phyloP scores from a whole-genome alignment of 208 protist species.

The Wallacemonas sp. region DNA sequence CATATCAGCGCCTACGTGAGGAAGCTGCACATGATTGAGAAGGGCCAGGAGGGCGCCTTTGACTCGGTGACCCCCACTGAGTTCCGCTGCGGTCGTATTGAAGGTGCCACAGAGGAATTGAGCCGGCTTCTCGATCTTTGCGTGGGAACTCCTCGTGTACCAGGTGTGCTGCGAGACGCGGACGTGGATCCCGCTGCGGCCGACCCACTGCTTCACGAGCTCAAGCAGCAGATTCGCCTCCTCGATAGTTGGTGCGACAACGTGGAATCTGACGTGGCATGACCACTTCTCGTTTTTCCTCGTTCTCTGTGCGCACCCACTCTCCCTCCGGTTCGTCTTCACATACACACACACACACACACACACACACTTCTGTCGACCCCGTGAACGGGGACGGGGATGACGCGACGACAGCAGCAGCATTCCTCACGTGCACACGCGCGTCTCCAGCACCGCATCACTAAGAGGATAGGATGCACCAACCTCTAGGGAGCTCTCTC shows the following conservation, averaged over 20 bases:
- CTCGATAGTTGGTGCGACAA: slow-evolving; percentile 7
- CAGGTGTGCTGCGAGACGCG: background rate
- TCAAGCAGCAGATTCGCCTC: background rate
- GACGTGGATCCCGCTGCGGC: background rate
- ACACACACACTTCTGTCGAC: slow-evolving; percentile 6
- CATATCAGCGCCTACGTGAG: background rate
- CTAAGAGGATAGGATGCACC: too few relatives aligned
- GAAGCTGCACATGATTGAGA: background rate
- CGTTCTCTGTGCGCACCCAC: too few relatives aligned
- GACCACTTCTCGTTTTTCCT: background rate
- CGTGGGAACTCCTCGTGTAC: background rate
- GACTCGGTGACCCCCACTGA: background rate
- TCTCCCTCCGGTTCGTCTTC: too few relatives aligned
- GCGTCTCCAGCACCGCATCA: too few relatives aligned
- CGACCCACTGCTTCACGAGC: background rate
- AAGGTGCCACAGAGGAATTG: background rate
- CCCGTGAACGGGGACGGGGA: too few relatives aligned
- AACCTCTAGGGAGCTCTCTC: too few relatives aligned
- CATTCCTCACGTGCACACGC: too few relatives aligned
- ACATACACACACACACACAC: background rate
- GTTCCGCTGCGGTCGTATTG: background rate
- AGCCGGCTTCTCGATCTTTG: background rate
- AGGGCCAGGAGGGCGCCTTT: too few relatives aligned
- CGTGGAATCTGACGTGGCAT: background rate
- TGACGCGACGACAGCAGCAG: too few relatives aligned